Base-by-base conservation (phyloP, 768 basidiomycete species). In the Pisolithus microcarpus region DNA sequence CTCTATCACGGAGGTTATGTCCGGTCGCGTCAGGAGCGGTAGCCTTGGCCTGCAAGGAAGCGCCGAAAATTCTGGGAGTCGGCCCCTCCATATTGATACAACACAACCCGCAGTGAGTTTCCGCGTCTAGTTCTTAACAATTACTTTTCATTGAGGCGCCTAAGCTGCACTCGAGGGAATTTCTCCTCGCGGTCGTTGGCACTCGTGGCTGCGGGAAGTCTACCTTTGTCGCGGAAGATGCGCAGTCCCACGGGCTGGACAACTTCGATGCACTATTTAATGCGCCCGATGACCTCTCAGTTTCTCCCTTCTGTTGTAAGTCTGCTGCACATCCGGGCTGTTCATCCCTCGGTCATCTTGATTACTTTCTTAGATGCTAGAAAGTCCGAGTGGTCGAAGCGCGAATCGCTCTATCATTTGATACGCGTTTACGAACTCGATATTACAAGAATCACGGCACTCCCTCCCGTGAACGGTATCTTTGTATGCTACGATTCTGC, bases 401-500 rank as follows among this genome's bases (percentile, higher is more conserved):
- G 69, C 74, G 69, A 76, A 56, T 66, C 62, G 43, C 71, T 70
- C 52, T 75, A 70, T 48, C 71, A 70, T 56, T 68, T 73, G 21
- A 65, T 84, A 21, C 73, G 77, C 55, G 70, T 82, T 28, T 70
- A 82, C 50, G 81, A 84, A 63, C 69, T 80, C 30, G 77, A 81
- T 56, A 71, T 80, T 38, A 71, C 69, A 37, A 63, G 81, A 75
- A 78, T 85, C 7, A 72, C 75, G 26, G 72, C 70, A 5, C 69
- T 81, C 21, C 83, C 85, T 18, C 64, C 66, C 16, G 72, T 91
- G 46, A 84, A 92, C 55, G 95, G 86, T 0, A 80, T 85, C 13
- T 77, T 96, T 48, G 73, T 96, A 23, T 96, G 92, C 61, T 96
- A 93, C 65, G 88, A 93, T 67, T 78, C 84, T 9, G 78, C 81